phyloP scores from a whole-genome alignment of 345 rosid species.

The Boechera stricta region DNA sequence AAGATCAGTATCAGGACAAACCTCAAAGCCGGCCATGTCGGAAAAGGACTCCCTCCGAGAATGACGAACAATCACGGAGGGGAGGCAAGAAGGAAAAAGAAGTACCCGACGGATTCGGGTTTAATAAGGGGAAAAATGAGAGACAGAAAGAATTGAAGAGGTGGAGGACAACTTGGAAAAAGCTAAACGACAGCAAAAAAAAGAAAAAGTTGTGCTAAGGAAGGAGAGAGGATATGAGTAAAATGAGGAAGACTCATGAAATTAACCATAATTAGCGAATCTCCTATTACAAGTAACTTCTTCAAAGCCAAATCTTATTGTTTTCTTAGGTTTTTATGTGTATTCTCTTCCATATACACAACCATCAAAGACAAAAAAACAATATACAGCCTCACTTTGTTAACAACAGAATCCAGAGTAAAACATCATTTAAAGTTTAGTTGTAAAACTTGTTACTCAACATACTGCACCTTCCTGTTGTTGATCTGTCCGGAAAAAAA shows the following conservation, averaged over 20 bases:
- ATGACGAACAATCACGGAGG: slow-evolving; percentile 53
- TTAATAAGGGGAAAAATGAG: slow-evolving; percentile 10
- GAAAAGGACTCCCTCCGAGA: slow-evolving; percentile 57
- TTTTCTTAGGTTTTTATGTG: neutral
- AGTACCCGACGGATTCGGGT: neutral
- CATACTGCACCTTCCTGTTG: slow-evolving; percentile 3
- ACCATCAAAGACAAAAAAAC: neutral
- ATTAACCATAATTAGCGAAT: slow-evolving; percentile 31
- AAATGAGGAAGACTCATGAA: slow-evolving; percentile 32
- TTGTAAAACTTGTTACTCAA: slow-evolving; percentile 20
- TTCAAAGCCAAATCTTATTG: neutral
- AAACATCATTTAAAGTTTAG: slow-evolving; percentile 1
- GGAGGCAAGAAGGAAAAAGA: neutral
- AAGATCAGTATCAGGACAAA: slow-evolving; percentile 53
- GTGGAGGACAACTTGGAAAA: slow-evolving; percentile 23
- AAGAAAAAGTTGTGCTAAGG: neutral
- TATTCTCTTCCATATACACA: neutral
- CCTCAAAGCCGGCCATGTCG: slow-evolving; percentile 26
- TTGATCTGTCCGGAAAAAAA: neutral
- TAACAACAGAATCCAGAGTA: slow-evolving; percentile 32
- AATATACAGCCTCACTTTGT: neutral
- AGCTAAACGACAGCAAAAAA: slow-evolving; percentile 23
- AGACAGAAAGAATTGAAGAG: slow-evolving; percentile 19
- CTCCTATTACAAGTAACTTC: slow-evolving; percentile 32
- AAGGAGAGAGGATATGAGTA: slow-evolving; percentile 41